Evolutionary conservation across 2,329 filamentous ascomycete species (phyloP).

Genomic region (Amauroascus niger): DNA sequence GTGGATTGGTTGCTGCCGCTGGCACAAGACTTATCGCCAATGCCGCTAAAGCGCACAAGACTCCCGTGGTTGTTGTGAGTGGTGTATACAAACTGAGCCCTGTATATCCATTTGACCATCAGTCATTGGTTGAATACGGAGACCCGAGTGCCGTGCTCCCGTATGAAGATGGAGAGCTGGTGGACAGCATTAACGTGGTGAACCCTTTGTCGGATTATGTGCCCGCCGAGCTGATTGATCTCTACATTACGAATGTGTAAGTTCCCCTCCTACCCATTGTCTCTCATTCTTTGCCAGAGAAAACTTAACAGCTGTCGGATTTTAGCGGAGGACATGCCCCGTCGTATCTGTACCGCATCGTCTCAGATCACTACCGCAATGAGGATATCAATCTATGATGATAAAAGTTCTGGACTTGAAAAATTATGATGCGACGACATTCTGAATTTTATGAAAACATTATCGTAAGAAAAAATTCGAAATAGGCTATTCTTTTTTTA

Average conservation of each 20-base stretch:
- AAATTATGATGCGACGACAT: conserved; percentile 11
- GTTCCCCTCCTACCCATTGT: conserved; percentile 26
- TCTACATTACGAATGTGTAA: conserved; percentile 68
- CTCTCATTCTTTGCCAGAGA: conserved; percentile 6
- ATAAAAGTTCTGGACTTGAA: background rate
- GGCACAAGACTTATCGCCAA: conserved; percentile 77
- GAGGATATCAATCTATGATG: conserved; percentile 45
- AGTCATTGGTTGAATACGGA: conserved; percentile 76
- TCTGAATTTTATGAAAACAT: conserved; percentile 13
- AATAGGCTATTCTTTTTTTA: conserved; percentile 6
- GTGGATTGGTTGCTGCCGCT: conserved; percentile 70
- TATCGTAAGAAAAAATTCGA: conserved; percentile 5
- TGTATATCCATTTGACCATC: conserved; percentile 73
- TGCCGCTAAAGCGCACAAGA: conserved; percentile 71
- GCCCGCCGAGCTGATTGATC: conserved; percentile 55
- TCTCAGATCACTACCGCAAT: conserved; percentile 55
- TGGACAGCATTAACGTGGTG: conserved; percentile 66
- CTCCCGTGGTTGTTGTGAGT: conserved; percentile 77
- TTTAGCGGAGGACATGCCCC: conserved; percentile 52
- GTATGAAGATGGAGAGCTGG: conserved; percentile 69
- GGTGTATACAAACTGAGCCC: conserved; percentile 93
- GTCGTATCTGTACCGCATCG: conserved; percentile 55
- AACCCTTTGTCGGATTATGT: conserved; percentile 78
- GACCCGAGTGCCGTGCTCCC: conserved; percentile 65
- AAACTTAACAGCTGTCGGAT: conserved; percentile 13